Conservation (phyloP, 2,329 filamentous ascomycete species). For the Colletotrichum sp. region DNA sequence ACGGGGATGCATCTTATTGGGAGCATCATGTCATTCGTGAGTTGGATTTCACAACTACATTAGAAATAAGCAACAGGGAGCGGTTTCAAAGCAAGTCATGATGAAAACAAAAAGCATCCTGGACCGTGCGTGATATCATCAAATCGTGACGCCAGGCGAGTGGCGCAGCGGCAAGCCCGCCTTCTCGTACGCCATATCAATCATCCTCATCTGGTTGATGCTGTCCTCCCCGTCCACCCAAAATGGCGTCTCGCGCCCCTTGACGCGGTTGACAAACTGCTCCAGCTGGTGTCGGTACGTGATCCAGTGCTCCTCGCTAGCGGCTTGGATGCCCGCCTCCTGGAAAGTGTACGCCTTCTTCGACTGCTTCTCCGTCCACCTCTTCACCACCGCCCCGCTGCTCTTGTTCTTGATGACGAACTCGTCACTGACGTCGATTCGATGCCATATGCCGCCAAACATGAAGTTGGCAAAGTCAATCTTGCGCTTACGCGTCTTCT, state of each 20-base stretch:
- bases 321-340: slow-evolving; percentile 33
- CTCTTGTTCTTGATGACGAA: slow-evolving; percentile 32
- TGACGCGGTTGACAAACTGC: slow-evolving; percentile 51
- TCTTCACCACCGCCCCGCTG: slow-evolving; percentile 23
- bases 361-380: slow-evolving; percentile 27
- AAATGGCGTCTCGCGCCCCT: slow-evolving; percentile 37
- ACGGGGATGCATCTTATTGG: neutral
- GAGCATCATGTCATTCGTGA: neutral
- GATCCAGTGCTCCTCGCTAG: slow-evolving; percentile 43
- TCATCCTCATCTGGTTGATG: slow-evolving; percentile 47
- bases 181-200: slow-evolving; percentile 53
- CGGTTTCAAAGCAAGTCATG: neutral
- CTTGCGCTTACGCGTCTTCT: slow-evolving; percentile 29
- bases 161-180: slow-evolving; percentile 18
- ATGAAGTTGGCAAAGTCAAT: slow-evolving; percentile 34
- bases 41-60: neutral
- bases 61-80: neutral
- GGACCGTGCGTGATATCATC: neutral
- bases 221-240: slow-evolving; percentile 49
- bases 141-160: slow-evolving; percentile 14
- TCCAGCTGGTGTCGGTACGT: slow-evolving; percentile 53
- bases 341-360: slow-evolving; percentile 39
- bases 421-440: slow-evolving; percentile 40
- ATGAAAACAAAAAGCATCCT: neutral
- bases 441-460: slow-evolving; percentile 33